Percentiles rank a stretch among this genome's conserved stretches.
These are phyloP conservation scores for Rachicladosporium sp. DNA, from an alignment of 2,329 filamentous ascomycete genomes.

Conservation along the genomic window DNA sequence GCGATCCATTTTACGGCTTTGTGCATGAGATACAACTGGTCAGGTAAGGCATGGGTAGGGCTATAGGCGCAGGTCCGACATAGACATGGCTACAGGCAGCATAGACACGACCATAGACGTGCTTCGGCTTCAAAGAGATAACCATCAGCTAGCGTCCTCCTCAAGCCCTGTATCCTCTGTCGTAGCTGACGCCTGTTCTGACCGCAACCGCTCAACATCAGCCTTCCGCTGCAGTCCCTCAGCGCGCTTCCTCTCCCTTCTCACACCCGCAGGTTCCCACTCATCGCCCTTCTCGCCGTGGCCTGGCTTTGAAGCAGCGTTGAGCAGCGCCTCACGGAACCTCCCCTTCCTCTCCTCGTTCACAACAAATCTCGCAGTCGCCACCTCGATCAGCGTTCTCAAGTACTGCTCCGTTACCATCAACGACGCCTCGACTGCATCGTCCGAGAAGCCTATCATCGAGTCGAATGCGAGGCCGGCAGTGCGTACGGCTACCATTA, in stretches of 20 bases:
- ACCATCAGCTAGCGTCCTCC: no score
- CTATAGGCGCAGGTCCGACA: no score
- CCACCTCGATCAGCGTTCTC: slow-evolving; percentile 51
- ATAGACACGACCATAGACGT: no score
- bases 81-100: no score
- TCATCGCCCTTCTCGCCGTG: slow-evolving; percentile 24
- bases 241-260: slow-evolving; percentile 28
- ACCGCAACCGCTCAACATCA: neutral
- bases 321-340: slow-evolving; percentile 44
- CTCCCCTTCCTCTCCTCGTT: slow-evolving; percentile 56
- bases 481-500: slow-evolving; percentile 76
- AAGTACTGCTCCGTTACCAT: slow-evolving; percentile 59
- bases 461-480: slow-evolving; percentile 74
- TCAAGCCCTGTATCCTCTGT: no score
- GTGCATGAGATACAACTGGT: no score
- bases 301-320: slow-evolving; percentile 15
- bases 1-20: no score
- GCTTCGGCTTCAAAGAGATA: no score
- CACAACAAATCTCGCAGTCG: slow-evolving; percentile 61
- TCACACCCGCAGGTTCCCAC: slow-evolving; percentile 29
- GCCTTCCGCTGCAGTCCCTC: slow-evolving; percentile 34
- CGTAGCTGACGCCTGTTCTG: no score
- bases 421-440: slow-evolving; percentile 32
- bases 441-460: slow-evolving; percentile 50
- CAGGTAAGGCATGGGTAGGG: no score